Conservation (phyloP, 1,284 basidiomycete species). For the Testicularia cyperi region DNA sequence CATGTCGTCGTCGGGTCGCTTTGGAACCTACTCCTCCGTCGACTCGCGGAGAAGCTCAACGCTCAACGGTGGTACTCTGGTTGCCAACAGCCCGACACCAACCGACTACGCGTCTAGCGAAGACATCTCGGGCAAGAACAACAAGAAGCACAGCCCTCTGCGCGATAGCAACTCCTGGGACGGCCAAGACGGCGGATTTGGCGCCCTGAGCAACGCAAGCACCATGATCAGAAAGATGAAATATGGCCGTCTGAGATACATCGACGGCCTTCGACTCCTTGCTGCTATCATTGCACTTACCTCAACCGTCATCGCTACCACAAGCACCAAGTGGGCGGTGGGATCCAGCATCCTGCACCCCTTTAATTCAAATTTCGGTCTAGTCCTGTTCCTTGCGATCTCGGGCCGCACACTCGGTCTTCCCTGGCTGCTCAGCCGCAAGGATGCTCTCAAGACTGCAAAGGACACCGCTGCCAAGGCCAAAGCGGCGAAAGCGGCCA, state of each 20-base stretch:
- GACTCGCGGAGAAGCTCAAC: constrained; percentile 13
- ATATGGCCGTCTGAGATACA: constrained; percentile 32
- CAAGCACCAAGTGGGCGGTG: constrained; percentile 7
- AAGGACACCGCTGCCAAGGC: constrained; percentile 22
- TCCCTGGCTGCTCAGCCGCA: constrained; percentile 28
- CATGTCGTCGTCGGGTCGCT: constrained; percentile 23
- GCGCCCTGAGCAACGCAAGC: neutral
- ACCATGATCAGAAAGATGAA: constrained; percentile 20
- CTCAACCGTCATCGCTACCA: constrained; percentile 17
- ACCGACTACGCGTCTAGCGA: constrained; percentile 29
- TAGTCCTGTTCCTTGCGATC: constrained; percentile 35
- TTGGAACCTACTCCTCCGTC: constrained; percentile 10
- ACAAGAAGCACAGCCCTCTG: constrained; percentile 23
- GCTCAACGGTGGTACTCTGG: constrained; percentile 9
- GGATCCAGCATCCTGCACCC: constrained; percentile 38
- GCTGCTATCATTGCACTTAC: constrained; percentile 27
- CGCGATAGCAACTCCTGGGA: constrained; percentile 24
- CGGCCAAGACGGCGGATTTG: constrained; percentile 4
- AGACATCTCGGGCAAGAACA: constrained; percentile 8
- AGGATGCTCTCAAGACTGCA: constrained; percentile 14
- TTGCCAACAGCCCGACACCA: constrained; percentile 9
- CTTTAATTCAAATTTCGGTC: constrained; percentile 27
- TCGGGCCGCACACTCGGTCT: constrained; percentile 23
- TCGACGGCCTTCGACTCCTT: constrained; percentile 29
- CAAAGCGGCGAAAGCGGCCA: constrained; percentile 19